phyloP scores from a whole-genome alignment of 2,329 filamentous ascomycete genomes.

The Alternaria sp. region DNA sequence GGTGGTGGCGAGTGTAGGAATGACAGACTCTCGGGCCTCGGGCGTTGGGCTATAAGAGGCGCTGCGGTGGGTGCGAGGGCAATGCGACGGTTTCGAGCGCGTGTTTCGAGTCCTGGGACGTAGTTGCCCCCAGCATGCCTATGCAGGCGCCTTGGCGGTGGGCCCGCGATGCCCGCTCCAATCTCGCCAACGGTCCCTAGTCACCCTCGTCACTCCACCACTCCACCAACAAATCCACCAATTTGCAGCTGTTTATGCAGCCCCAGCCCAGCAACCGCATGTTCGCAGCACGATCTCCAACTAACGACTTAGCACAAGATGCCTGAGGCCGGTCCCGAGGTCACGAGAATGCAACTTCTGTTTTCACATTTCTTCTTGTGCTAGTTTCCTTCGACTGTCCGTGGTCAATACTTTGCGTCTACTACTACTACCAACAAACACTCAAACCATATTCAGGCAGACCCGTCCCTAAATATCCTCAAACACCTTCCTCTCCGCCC shows the following conservation, averaged over 20 bases:
- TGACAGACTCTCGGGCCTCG: slow-evolving; percentile 14
- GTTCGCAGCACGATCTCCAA: slow-evolving; percentile 6
- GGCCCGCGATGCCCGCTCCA: slow-evolving; percentile 14
- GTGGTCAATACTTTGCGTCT: not conserved
- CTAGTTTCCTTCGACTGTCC: not conserved
- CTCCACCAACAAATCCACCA: slow-evolving; percentile 7
- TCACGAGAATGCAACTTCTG: not conserved
- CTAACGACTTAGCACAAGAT: slow-evolving; percentile 1
- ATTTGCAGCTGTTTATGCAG: slow-evolving; percentile 13
- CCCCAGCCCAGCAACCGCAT: not conserved
- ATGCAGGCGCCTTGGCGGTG: slow-evolving; percentile 17
- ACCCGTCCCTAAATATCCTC: slow-evolving; percentile 7
- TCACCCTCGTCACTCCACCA: slow-evolving; percentile 4
- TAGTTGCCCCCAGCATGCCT: slow-evolving; percentile 5
- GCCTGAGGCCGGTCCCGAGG: not conserved
- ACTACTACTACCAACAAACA: not conserved
- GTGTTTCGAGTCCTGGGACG: slow-evolving; percentile 19
- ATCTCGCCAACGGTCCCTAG: slow-evolving; percentile 6
- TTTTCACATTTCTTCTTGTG: not conserved
- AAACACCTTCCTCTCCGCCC: slow-evolving; percentile 2
- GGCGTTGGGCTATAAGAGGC: slow-evolving; percentile 9
- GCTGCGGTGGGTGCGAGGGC: slow-evolving; percentile 10
- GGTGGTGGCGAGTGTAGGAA: slow-evolving; percentile 12
- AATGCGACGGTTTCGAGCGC: slow-evolving; percentile 14
- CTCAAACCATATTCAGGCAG: not conserved